Percentiles rank a stretch among this genome's conserved stretches.
Conservation (phyloP, 352 stramenopile species). For the Globisporangium megalacanthum region DNA sequence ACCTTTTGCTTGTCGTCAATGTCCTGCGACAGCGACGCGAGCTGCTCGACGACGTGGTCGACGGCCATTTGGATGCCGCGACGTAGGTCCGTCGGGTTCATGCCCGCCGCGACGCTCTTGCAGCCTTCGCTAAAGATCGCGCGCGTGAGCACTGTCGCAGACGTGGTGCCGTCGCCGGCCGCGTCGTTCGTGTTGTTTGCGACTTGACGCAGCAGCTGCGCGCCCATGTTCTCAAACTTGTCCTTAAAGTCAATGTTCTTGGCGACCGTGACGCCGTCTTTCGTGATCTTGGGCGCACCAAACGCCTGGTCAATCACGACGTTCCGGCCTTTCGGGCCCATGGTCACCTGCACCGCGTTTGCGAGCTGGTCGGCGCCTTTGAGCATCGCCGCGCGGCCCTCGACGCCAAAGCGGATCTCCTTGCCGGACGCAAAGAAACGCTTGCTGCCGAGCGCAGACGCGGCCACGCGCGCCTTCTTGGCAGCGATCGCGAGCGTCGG, state of each 20-base stretch:
- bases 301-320: slow-evolving; percentile 98
- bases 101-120: slow-evolving; percentile 98
- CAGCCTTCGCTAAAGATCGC: slow-evolving; percentile 99
- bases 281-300: slow-evolving; percentile 75
- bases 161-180: slow-evolving; percentile 99
- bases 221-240: slow-evolving; percentile 81
- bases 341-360: slow-evolving; percentile 99
- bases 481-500: slow-evolving; percentile 48
- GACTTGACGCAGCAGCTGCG: slow-evolving; percentile 60
- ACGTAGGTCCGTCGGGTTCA: slow-evolving; percentile 99
- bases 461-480: slow-evolving; percentile 52
- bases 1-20: slow-evolving; percentile 99
- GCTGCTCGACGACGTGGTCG: slow-evolving; percentile 93
- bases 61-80: slow-evolving; percentile 98
- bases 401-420: slow-evolving; percentile 99
- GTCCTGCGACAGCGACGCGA: slow-evolving; percentile 94
- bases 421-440: slow-evolving; percentile 91
- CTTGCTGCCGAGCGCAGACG: slow-evolving; percentile 30
- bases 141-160: slow-evolving; percentile 97
- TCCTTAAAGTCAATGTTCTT: slow-evolving; percentile 76
- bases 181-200: slow-evolving; percentile 99
- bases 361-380: slow-evolving; percentile 97
- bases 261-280: slow-evolving; percentile 72
- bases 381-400: slow-evolving; percentile 97
- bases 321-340: slow-evolving; percentile 99